phyloP scores from a whole-genome alignment of 106 monocot genomes.

The Dendrobium nobile region DNA sequence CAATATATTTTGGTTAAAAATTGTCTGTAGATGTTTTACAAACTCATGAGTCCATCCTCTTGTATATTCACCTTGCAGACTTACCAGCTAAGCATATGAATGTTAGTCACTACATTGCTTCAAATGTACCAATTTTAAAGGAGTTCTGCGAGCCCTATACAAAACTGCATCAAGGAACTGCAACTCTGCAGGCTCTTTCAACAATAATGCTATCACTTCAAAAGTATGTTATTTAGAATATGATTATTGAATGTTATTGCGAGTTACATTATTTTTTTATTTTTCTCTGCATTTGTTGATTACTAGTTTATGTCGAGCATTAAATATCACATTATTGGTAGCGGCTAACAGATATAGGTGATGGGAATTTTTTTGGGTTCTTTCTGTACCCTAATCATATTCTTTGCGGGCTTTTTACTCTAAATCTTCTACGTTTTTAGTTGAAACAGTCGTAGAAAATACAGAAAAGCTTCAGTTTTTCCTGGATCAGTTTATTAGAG shows the following conservation, averaged over 20 bases:
- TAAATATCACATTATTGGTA: background rate
- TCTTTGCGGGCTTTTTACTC: background rate
- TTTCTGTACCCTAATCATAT: background rate
- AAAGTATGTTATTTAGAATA: slow-evolving; percentile 33
- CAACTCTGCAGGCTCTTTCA: slow-evolving; percentile 65
- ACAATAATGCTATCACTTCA: slow-evolving; percentile 68
- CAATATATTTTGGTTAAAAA: background rate
- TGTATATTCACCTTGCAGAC: slow-evolving; percentile 35
- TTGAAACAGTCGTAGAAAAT: background rate
- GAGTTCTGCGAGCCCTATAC: slow-evolving; percentile 51
- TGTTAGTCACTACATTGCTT: slow-evolving; percentile 68
- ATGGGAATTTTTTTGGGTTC: background rate
- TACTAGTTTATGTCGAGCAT: background rate
- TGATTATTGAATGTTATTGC: background rate
- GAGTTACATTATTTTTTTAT: background rate
- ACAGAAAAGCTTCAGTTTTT: background rate
- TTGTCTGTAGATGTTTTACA: background rate
- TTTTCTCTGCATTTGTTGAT: background rate
- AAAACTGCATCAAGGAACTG: slow-evolving; percentile 40
- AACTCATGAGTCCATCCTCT: background rate
- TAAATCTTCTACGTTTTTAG: background rate
- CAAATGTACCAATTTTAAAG: slow-evolving; percentile 80
- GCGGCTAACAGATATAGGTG: background rate
- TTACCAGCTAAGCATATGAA: slow-evolving; percentile 63
- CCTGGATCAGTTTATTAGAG: background rate